Conservation (phyloP, 2,329 filamentous ascomycete species). For the Fusarium neocosmosporiellum region DNA sequence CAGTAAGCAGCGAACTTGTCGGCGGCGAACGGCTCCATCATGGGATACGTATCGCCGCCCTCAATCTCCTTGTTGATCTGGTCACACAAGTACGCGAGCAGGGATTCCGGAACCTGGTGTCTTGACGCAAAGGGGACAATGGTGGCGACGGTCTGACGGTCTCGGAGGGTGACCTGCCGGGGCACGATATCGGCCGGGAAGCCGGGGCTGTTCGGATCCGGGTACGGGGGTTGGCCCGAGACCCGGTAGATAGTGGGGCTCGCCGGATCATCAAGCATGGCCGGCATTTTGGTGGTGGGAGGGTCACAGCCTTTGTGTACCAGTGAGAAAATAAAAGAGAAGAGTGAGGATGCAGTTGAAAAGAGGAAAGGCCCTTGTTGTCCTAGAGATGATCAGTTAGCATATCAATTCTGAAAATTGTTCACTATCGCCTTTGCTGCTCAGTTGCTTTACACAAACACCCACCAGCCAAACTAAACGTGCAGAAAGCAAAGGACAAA, state of each 20-base stretch:
- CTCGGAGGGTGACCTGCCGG: conserved; percentile 83
- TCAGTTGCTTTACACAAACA: conserved; percentile 28
- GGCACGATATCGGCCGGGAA: conserved; percentile 77
- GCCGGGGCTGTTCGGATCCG: conserved; percentile 68
- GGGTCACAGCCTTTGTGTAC: conserved; percentile 14
- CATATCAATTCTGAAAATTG: background rate
- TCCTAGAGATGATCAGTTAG: conserved; percentile 19
- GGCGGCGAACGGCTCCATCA: conserved; percentile 80
- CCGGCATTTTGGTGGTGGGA: conserved; percentile 68
- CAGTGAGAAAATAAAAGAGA: background rate
- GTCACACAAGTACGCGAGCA: conserved; percentile 82
- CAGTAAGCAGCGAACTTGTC: conserved; percentile 84
- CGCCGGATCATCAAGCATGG: conserved; percentile 81
- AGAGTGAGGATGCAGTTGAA: conserved; percentile 16
- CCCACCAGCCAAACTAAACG: conserved; percentile 19
- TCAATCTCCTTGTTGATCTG: conserved; percentile 92
- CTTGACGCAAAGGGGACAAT: conserved; percentile 85
- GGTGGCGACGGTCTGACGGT: conserved; percentile 85
- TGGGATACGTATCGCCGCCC: conserved; percentile 91
- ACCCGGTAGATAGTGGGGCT: conserved; percentile 77
- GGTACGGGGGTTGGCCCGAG: conserved; percentile 74
- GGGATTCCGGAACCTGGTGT: conserved; percentile 77
- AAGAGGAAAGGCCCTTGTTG: background rate
- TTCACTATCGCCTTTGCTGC: conserved; percentile 7
- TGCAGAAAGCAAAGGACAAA: conserved; percentile 12